A percentile compares a stretch with the other conserved stretches of the same genome.
These are phyloP conservation scores for Vaccinium darrowii DNA, from an alignment of 148 eudicot species.

Conservation along the genomic window DNA sequence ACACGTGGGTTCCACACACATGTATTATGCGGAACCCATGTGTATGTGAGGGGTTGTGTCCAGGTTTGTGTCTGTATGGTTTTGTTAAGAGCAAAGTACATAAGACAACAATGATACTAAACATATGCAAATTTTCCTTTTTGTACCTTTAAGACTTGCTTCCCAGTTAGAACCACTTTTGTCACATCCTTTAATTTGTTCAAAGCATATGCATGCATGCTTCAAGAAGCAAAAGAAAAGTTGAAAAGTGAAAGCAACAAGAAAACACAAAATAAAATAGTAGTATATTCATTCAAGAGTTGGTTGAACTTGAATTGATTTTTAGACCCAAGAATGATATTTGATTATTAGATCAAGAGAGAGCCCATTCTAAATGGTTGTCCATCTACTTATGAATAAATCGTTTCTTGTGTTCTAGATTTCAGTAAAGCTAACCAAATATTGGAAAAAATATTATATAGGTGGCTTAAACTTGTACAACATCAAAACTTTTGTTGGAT, in stretches of 20 bases:
- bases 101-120: background rate
- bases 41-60: too few species aligned
- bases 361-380: background rate
- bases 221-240: background rate
- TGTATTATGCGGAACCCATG: too few species aligned
- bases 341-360: background rate
- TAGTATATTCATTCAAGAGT: background rate
- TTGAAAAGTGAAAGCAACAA: background rate
- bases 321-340: background rate
- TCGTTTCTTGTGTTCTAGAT: background rate
- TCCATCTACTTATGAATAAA: background rate
- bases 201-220: constrained; percentile 1
- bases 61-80: too few species aligned
- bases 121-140: background rate
- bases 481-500: background rate
- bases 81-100: background rate
- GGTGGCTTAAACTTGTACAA: background rate
- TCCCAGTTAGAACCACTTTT: background rate
- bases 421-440: background rate
- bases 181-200: background rate
- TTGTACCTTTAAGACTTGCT: background rate
- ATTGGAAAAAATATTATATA: background rate
- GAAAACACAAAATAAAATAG: background rate
- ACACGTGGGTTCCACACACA: too few species aligned
- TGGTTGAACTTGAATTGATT: constrained; percentile 5